These are phyloP conservation scores for Populus euphratica DNA, from an alignment of 345 rosid species.

Conservation along the genomic window DNA sequence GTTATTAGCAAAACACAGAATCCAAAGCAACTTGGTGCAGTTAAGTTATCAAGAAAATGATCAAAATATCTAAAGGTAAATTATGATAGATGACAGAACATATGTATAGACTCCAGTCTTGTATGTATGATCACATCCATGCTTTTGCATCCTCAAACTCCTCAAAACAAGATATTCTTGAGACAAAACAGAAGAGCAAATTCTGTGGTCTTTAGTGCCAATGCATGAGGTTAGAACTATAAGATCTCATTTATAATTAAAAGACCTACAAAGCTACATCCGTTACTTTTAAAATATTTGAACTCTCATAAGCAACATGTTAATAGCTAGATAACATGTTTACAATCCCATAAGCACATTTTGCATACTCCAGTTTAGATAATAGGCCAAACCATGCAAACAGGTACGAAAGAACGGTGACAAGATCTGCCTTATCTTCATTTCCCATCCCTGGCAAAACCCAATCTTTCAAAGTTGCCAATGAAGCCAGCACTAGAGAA, in stretches of 20 bases:
- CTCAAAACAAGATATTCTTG: neutral
- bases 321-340: too few species aligned
- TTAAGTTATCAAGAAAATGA: neutral
- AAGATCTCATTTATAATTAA: too few species aligned
- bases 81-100: neutral
- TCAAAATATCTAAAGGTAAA: neutral
- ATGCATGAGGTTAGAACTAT: too few species aligned
- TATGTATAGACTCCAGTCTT: neutral
- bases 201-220: neutral
- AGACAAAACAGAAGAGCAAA: neutral
- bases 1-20: neutral
- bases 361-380: too few species aligned
- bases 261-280: too few species aligned
- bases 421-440: too few species aligned
- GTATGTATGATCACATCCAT: neutral
- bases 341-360: too few species aligned
- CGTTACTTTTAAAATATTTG: too few species aligned
- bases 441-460: too few species aligned
- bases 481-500: slow-evolving; percentile 4
- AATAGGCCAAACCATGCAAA: too few species aligned
- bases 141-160: neutral
- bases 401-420: too few species aligned
- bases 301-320: too few species aligned
- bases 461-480: neutral
- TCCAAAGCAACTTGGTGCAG: neutral